Base-by-base conservation (phyloP, 176 grass and related monocot species). In the Pontederia paniculata region DNA sequence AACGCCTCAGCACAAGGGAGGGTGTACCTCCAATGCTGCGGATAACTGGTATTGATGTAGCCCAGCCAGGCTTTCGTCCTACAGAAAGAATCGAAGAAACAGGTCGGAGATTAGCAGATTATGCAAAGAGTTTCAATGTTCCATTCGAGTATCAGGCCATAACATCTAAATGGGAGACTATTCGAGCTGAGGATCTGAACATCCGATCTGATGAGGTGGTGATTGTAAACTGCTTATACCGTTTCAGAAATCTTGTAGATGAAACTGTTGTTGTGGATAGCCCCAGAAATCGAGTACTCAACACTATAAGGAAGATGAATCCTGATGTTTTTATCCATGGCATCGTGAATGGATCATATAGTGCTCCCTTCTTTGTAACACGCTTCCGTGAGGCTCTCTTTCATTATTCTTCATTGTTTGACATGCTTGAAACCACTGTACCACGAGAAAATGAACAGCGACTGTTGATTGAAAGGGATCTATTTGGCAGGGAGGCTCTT, bases 251-350 rank as follows among this genome's bases (percentile, higher is more conserved):
- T 60, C 79, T 96, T 17, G 83, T 96, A 13, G 91, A 96, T 4
- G 91, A 96, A 73, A 96, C 91, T 15, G 91, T 96, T 46, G 73
- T 86, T 54, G 82, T 89, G 28, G 91, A 96, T 55, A 96, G 91
- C 68, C 91, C 91, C 43, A 80, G 91, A 71, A 86, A 96, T 70
- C 74, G 74, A 66, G 85, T 96, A 22, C 83, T 96, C 74, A 84
- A 96, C 66, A 96, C 91, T 22, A 96, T 96, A 71, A 83, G 79
- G 76, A 79, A 83, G 85, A 64, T 89, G 57, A 96, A 96, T 55
- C 91, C 91, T 7, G 50, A 81, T 57, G 76, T 89, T 45, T 96
- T 96, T 67, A 83, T 96, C 48, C 91, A 96, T 59, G 91, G 85
- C 14, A 78, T 96, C 60, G 91, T 89, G 60, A 96, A 96, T 73